Percentiles rank a stretch among this genome's conserved stretches.
phyloP scores from a whole-genome alignment of 805 yeast genomes.

The Candida ipomoeae region DNA sequence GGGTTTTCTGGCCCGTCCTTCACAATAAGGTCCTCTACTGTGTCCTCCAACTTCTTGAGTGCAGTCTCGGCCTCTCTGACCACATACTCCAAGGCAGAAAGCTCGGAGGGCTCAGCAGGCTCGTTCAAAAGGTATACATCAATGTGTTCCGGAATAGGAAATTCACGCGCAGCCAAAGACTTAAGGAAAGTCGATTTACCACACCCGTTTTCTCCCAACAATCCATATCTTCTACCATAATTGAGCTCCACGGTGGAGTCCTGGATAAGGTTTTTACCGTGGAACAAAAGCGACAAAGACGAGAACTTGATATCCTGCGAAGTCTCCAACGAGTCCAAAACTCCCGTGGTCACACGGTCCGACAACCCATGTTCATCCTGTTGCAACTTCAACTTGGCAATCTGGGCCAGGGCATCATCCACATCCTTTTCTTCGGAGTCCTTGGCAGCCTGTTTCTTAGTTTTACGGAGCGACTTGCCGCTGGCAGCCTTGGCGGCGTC shows the following conservation, averaged over 20 bases:
- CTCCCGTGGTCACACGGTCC: conserved; percentile 98
- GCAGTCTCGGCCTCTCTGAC: conserved; percentile 94
- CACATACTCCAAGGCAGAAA: conserved; percentile 90
- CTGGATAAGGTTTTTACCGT: conserved; percentile 93
- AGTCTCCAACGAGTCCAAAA: conserved; percentile 78
- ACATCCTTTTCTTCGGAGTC: conserved; percentile 50
- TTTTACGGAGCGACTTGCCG: conserved; percentile 69
- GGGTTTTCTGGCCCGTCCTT: conserved; percentile 93
- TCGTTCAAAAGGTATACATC: conserved; percentile 93
- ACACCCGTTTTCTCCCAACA: conserved; percentile 97
- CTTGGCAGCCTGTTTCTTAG: conserved; percentile 52
- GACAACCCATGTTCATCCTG: conserved; percentile 91
- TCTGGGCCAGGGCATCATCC: conserved; percentile 64
- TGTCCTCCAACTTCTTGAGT: conserved; percentile 84
- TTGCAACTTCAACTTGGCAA: conserved; percentile 85
- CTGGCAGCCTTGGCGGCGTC: conserved; percentile 51
- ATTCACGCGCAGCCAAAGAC: conserved; percentile 93
- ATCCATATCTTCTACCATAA: conserved; percentile 96
- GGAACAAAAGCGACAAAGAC: conserved; percentile 88
- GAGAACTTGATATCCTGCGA: conserved; percentile 92
- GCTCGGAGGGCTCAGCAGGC: conserved; percentile 94
- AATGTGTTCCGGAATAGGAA: conserved; percentile 86
- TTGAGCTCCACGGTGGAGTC: conserved; percentile 90
- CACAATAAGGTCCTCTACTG: conserved; percentile 83
- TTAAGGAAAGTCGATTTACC: conserved; percentile 95